Evolutionary conservation across 2,329 filamentous ascomycete genomes (phyloP).

Genomic region (Alternaria alternata): DNA sequence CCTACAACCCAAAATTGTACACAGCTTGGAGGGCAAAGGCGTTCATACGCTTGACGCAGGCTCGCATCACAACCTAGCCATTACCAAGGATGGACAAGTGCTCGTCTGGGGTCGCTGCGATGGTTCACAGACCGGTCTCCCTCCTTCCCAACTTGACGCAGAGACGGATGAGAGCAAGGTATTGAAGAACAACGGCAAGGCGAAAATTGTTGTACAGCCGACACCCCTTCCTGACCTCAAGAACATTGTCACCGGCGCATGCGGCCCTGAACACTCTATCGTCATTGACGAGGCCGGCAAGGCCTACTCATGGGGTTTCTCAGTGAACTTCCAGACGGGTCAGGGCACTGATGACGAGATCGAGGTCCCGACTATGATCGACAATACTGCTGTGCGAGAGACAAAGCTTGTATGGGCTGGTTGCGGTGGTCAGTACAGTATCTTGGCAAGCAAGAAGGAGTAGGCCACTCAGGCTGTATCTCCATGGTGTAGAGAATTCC

Average conservation of each 20-base stretch:
- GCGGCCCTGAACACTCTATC: constrained; percentile 77
- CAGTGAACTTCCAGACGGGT: constrained; percentile 80
- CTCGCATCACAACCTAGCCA: constrained; percentile 74
- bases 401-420: constrained; percentile 80
- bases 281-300: constrained; percentile 73
- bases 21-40: constrained; percentile 68
- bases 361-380: constrained; percentile 76
- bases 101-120: constrained; percentile 69
- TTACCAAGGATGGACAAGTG: constrained; percentile 62
- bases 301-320: constrained; percentile 83
- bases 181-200: constrained; percentile 64
- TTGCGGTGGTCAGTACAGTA: constrained; percentile 84
- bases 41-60: constrained; percentile 75
- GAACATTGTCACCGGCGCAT: constrained; percentile 63
- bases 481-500: neutral
- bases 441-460: constrained; percentile 59
- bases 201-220: constrained; percentile 76
- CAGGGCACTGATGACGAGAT: constrained; percentile 82
- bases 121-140: constrained; percentile 62
- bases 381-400: constrained; percentile 82
- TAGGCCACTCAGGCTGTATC: constrained; percentile 11
- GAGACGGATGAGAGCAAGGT: constrained; percentile 53
- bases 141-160: constrained; percentile 36
- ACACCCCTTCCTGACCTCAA: constrained; percentile 68
- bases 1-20: constrained; percentile 70